Evolutionary conservation across 1,284 basidiomycete species (phyloP).

Genomic region (Rhodotorula glutinis): DNA sequence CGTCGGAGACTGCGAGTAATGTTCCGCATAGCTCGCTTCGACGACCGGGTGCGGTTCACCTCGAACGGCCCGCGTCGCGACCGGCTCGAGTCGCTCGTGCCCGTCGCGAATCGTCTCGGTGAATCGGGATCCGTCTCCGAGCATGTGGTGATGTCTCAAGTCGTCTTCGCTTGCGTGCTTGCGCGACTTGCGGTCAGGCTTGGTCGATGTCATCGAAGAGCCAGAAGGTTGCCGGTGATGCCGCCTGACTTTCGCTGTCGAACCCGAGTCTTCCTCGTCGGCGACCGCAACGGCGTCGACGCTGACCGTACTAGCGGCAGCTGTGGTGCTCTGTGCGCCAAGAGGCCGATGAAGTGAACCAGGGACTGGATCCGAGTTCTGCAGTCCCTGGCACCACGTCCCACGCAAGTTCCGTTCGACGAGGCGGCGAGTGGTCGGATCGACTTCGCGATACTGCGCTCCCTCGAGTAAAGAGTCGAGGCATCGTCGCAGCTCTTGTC

Average conservation of each 20-base stretch:
- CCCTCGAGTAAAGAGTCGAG: slow-evolving; percentile 76
- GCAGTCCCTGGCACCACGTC: slow-evolving; percentile 67
- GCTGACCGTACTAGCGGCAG: slow-evolving; percentile 17
- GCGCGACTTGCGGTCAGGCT: slow-evolving; percentile 1
- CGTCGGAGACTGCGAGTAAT: not conserved
- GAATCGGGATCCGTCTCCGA: not conserved
- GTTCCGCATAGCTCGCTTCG: not conserved
- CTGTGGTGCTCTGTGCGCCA: not conserved
- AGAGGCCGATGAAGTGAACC: not conserved
- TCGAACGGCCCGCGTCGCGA: too few species aligned
- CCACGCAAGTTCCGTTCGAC: slow-evolving; percentile 86
- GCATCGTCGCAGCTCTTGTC: slow-evolving; percentile 76
- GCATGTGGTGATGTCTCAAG: not conserved
- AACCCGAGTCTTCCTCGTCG: not conserved
- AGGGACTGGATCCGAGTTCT: not conserved
- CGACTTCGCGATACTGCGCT: slow-evolving; percentile 73
- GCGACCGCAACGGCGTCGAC: slow-evolving; percentile 34
- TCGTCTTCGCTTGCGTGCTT: slow-evolving; percentile 15
- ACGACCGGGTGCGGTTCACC: too few species aligned
- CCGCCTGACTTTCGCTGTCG: not conserved
- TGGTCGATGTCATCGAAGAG: not conserved
- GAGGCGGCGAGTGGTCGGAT: slow-evolving; percentile 79
- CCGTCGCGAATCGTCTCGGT: not conserved
- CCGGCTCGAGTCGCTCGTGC: too few species aligned
- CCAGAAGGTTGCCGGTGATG: not conserved